Evolutionary conservation across 257 asterid genomes (phyloP), one percentile per base, ranked within the genome.

Genomic region (Paraleonurus japonicus): DNA sequence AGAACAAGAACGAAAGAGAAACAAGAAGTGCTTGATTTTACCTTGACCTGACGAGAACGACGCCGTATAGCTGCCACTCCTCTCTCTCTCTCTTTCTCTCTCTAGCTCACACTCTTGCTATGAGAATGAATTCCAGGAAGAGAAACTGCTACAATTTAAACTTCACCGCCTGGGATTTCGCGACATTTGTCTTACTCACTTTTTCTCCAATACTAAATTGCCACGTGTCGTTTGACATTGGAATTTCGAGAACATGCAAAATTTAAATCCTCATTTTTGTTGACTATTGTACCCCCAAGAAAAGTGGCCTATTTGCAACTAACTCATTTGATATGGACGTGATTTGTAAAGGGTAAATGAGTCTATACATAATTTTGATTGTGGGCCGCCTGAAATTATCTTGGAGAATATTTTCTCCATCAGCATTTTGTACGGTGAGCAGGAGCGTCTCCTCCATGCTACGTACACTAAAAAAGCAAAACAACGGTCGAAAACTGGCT

Each of bases 401-500:
- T 1, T 30, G 7, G 5, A 59, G 15, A 66, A 57, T 59, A 5
- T 67, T 17, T 41, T 30, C 4, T 67, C 35, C 26, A 45, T 43
- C 7, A 4, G 2, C 4, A 4, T 45, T 45, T 41, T 28, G 19
- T 50, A 76, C 55, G 48, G 70, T 57, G 20, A 11, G 27, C 69
- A 30, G 86, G 86, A 82, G 86, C 86, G 84, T 76, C 53, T 59
- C 43, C 70, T 3, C 45, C 27, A 45, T 41, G 50, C 45, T 69
- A 30, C 54, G 48, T 32, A 16, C 6, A 7, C 61, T 30, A 54
- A n/a, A 67, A 77, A 47, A 47, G 51, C 48, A 27, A 66, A 64
- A 59, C 13, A 82, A 82, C 86, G 86, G 86, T 79, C 86, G 76
- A 82, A 78, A 74, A 61, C 24, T 33, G 17, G 47, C 2, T 7